Conservation (phyloP, 768 basidiomycete genomes). For the Auricularia sp. region DNA sequence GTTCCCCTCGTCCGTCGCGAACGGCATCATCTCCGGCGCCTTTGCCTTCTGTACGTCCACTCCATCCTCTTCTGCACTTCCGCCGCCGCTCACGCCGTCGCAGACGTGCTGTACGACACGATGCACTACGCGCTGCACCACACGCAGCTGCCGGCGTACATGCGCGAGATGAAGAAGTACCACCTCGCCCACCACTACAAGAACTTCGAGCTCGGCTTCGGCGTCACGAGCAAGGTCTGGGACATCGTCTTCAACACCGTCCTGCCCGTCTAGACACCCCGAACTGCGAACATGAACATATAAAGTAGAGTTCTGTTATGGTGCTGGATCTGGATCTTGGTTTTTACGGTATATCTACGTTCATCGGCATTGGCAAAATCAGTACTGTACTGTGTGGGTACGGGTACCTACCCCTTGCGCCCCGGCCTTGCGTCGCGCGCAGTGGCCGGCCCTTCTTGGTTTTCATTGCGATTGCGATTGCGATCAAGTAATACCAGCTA, state of each 20-base stretch:
- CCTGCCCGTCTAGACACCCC: constrained; percentile 41
- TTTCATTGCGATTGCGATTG: no score
- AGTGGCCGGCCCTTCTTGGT: no score
- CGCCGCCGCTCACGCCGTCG: constrained; percentile 6
- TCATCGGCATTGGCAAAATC: no score
- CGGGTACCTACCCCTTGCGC: no score
- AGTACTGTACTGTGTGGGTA: no score
- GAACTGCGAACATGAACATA: no score
- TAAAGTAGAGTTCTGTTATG: no score
- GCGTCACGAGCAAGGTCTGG: constrained; percentile 96
- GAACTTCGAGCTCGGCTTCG: constrained; percentile 95
- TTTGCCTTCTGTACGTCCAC: constrained; percentile 28
- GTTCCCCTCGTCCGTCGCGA: constrained; percentile 78
- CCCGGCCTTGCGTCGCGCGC: no score
- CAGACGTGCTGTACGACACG: constrained; percentile 76
- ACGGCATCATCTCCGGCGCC: constrained; percentile 82
- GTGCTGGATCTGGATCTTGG: background rate
- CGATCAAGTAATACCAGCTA: no score
- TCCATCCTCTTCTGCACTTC: background rate
- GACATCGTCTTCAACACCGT: constrained; percentile 85
- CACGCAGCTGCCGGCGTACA: constrained; percentile 72
- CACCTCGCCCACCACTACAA: constrained; percentile 98
- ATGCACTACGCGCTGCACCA: constrained; percentile 96
- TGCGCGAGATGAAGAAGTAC: constrained; percentile 92
- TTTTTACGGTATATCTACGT: background rate